Conservation (phyloP, 192 early-diverging fungal species). For the Gonapodya prolifera region DNA sequence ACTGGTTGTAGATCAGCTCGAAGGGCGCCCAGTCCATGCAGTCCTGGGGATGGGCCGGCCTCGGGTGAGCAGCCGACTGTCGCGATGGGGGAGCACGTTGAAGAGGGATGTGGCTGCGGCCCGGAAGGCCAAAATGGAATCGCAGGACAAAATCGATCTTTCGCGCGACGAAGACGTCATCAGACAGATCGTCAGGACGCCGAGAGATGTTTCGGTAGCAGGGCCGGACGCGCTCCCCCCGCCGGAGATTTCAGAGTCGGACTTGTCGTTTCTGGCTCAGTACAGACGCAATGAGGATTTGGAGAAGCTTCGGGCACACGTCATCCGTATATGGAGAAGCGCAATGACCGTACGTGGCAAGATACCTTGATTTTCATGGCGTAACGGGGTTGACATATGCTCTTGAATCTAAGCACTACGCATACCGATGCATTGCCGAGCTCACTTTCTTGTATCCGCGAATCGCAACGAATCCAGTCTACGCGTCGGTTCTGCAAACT, state of each 20-base stretch:
- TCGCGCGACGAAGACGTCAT: neutral
- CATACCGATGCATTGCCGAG: slow-evolving; percentile 3
- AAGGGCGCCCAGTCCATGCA: too few relatives aligned
- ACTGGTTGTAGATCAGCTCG: too few relatives aligned
- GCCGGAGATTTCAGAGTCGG: neutral
- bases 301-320: neutral
- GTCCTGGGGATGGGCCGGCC: too few relatives aligned
- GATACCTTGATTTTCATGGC: neutral
- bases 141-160: neutral
- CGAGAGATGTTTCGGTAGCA: neutral
- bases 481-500: neutral
- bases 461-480: neutral
- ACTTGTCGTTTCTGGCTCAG: neutral
- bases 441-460: neutral
- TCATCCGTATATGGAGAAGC: neutral
- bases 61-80: too few relatives aligned
- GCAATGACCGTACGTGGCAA: neutral
- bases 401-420: neutral
- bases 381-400: neutral
- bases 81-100: too few relatives aligned
- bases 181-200: neutral
- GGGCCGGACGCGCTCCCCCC: neutral
- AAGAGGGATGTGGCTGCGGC: too few relatives aligned
- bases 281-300: neutral
- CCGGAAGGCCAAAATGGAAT: too few relatives aligned